Evolutionary conservation across 1,284 basidiomycete genomes (phyloP).

Genomic region (Anthracocystis setariae): DNA sequence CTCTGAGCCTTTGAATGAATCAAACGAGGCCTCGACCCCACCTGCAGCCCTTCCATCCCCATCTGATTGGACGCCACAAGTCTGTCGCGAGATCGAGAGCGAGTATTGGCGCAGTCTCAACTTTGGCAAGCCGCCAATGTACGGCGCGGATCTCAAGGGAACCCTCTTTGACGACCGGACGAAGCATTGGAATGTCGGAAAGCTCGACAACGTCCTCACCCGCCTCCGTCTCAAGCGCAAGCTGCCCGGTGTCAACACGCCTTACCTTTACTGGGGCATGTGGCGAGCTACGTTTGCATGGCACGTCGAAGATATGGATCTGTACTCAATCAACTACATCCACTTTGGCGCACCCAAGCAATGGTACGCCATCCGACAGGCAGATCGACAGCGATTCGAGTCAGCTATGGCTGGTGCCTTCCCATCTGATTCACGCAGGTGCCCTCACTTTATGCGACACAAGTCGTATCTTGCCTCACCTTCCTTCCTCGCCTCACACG

Average conservation of each 20-base stretch:
- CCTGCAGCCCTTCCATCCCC: conserved; percentile 16
- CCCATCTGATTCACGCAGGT: conserved; percentile 72
- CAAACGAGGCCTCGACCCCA: neutral
- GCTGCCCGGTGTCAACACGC: conserved; percentile 94
- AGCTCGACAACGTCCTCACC: conserved; percentile 85
- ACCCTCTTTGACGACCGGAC: conserved; percentile 86
- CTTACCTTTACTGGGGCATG: conserved; percentile 99
- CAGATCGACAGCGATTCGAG: conserved; percentile 72
- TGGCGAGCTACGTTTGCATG: conserved; percentile 97
- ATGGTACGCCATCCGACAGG: conserved; percentile 96
- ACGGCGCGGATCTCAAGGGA: conserved; percentile 92
- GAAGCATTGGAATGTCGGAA: conserved; percentile 89
- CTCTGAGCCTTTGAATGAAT: neutral
- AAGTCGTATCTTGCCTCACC: conserved; percentile 96
- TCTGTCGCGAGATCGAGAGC: conserved; percentile 86
- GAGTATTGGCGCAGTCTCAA: conserved; percentile 92
- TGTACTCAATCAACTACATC: conserved; percentile 98
- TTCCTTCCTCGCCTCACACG: conserved; percentile 79
- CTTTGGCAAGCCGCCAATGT: conserved; percentile 88
- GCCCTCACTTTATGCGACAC: conserved; percentile 93
- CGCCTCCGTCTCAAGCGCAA: conserved; percentile 76
- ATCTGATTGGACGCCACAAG: conserved; percentile 51
- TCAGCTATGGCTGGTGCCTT: conserved; percentile 65
- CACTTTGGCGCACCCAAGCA: conserved; percentile 96
- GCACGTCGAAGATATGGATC: conserved; percentile 91